Conservation (phyloP, 2,329 filamentous ascomycete species). For the Huntiella savannae region DNA sequence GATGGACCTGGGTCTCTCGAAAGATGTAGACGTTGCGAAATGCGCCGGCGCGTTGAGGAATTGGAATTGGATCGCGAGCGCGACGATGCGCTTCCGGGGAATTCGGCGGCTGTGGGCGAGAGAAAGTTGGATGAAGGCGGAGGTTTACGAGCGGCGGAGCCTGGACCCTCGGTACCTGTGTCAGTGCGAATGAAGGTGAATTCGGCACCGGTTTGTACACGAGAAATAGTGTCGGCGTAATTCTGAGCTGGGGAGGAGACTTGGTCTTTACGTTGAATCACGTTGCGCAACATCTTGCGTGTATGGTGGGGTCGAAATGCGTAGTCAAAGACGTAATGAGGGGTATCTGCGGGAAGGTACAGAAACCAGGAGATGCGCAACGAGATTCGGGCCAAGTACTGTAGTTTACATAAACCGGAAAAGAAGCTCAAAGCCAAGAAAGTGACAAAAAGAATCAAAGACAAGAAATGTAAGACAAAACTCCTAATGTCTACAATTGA, state of each 20-base stretch:
- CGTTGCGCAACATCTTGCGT: conserved; percentile 30
- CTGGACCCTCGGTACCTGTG: conserved; percentile 42
- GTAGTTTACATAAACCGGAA: not conserved
- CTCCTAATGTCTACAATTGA: not conserved
- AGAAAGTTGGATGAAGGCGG: conserved; percentile 8
- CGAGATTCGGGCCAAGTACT: not conserved
- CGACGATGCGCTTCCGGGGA: conserved; percentile 14
- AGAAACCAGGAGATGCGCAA: not conserved
- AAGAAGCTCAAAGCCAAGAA: not conserved
- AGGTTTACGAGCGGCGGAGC: conserved; percentile 13
- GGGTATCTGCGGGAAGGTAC: too few relatives aligned
- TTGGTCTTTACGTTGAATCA: conserved; percentile 34
- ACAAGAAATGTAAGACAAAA: not conserved
- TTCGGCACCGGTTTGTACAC: conserved; percentile 31
- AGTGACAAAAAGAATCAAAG: not conserved
- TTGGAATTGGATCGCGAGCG: conserved; percentile 27
- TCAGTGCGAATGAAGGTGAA: conserved; percentile 77
- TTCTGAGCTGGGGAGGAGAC: conserved; percentile 19
- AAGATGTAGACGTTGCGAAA: conserved; percentile 56
- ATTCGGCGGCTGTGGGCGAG: conserved; percentile 5
- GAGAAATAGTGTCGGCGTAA: conserved; percentile 20
- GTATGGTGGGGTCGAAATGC: not conserved
- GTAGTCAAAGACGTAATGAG: too few relatives aligned
- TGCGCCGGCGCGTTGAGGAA: conserved; percentile 27
- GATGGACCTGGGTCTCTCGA: conserved; percentile 40